phyloP scores from a whole-genome alignment of 176 grass and related monocot species.

The Zea luxurians region DNA sequence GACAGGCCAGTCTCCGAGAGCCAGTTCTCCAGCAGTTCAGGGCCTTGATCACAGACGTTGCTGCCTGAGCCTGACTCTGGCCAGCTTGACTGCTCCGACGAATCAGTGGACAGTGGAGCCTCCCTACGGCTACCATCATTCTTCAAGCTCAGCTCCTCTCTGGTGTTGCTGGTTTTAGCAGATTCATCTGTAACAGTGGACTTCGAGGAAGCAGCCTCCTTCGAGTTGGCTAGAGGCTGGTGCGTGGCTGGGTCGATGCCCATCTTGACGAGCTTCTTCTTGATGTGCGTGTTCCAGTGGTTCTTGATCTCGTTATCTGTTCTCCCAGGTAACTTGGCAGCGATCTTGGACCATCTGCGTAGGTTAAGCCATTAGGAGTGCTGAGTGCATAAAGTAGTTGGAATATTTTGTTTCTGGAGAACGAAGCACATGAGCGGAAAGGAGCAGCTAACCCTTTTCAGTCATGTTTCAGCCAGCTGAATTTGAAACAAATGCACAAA shows the following conservation, averaged over 20 bases:
- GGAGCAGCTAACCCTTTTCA: neutral
- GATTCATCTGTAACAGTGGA: slow-evolving; percentile 27
- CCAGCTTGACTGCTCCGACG: slow-evolving; percentile 33
- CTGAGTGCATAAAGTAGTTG: neutral
- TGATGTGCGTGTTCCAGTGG: slow-evolving; percentile 93
- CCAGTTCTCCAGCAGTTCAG: slow-evolving; percentile 42
- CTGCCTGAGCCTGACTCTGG: slow-evolving; percentile 23
- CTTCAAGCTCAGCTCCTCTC: slow-evolving; percentile 7
- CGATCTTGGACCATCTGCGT: slow-evolving; percentile 79
- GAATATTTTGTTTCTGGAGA: neutral
- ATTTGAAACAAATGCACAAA: neutral
- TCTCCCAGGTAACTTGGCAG: slow-evolving; percentile 71
- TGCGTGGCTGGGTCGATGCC: slow-evolving; percentile 70
- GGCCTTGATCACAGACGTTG: neutral
- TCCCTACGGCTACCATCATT: neutral
- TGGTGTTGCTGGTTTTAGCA: slow-evolving; percentile 16
- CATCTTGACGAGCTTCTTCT: slow-evolving; percentile 81
- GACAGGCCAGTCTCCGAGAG: slow-evolving; percentile 50
- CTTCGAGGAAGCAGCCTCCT: neutral
- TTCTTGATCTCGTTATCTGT: slow-evolving; percentile 94
- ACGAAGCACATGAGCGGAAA: neutral
- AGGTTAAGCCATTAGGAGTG: neutral
- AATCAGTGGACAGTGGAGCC: slow-evolving; percentile 3
- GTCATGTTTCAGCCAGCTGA: slow-evolving; percentile 5
- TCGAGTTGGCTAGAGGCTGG: slow-evolving; percentile 40